Evolutionary conservation across 1,284 basidiomycete genomes (phyloP).

Genomic region (Inonotus obliquus): DNA sequence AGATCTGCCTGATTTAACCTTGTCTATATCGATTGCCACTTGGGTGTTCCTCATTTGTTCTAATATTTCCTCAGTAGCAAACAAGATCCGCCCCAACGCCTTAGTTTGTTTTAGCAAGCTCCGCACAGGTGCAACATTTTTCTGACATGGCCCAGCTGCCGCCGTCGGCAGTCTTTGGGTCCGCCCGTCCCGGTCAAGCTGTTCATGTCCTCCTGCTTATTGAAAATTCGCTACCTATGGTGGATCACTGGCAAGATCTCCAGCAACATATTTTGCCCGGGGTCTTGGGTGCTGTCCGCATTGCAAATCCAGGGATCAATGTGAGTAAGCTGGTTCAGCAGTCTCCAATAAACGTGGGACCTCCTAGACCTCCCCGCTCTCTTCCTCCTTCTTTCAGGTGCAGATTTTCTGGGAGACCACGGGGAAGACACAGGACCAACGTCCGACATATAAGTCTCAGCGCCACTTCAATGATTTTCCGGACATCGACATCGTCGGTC

Average conservation of each 20-base stretch:
- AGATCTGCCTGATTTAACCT: constrained; percentile 10
- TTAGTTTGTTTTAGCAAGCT: neutral
- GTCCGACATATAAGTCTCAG: constrained; percentile 9
- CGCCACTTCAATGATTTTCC: constrained; percentile 21
- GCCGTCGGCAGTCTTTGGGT: constrained; percentile 18
- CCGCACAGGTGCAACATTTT: neutral
- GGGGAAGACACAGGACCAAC: constrained; percentile 17
- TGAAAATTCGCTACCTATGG: constrained; percentile 19
- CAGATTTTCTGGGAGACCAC: constrained; percentile 20
- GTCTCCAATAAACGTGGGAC: neutral
- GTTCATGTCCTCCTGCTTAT: constrained; percentile 20
- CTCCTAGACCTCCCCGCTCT: neutral
- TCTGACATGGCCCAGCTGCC: constrained; percentile 17
- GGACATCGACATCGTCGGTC: constrained; percentile 19
- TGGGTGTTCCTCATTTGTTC: neutral
- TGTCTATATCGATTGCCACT: constrained; percentile 7
- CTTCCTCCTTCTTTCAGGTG: constrained; percentile 6
- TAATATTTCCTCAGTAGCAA: neutral
- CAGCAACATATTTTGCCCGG: constrained; percentile 18
- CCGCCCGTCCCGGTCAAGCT: constrained; percentile 13
- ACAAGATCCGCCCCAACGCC: constrained; percentile 4
- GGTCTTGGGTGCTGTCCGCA: constrained; percentile 18
- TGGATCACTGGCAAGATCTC: constrained; percentile 17
- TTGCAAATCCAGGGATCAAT: constrained; percentile 18
- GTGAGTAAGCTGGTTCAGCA: constrained; percentile 2